A percentile compares a stretch with the other conserved stretches of the same genome.
Evolutionary conservation across 1,284 basidiomycete species (phyloP).

Genomic region (Cutaneotrichosporon cyanovorans): DNA sequence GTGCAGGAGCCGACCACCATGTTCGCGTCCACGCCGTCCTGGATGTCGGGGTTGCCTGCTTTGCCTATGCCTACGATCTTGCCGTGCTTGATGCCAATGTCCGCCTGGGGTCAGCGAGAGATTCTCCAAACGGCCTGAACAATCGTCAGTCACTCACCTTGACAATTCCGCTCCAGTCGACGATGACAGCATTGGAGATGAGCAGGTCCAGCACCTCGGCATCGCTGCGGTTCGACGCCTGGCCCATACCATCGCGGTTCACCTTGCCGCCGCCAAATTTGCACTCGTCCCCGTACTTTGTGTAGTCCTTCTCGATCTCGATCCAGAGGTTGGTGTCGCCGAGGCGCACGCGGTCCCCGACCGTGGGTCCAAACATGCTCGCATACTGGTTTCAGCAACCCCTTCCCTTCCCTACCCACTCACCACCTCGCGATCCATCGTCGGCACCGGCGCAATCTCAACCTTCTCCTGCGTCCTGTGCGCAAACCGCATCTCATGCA

Average conservation of each 20-base stretch:
- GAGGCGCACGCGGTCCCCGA: conserved; percentile 78
- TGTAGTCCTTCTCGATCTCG: conserved; percentile 78
- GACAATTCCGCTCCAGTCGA: conserved; percentile 93
- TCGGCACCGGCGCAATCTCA: conserved; percentile 20
- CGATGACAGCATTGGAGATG: conserved; percentile 87
- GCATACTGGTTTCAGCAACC: conserved; percentile 53
- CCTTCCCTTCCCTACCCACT: conserved; percentile 13
- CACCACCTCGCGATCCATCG: conserved; percentile 45
- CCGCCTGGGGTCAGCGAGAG: no score
- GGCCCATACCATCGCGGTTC: conserved; percentile 94
- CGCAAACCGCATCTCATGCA: conserved; percentile 34
- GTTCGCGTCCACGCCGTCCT: conserved; percentile 67
- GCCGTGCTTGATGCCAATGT: conserved; percentile 86
- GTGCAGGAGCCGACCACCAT: conserved; percentile 81
- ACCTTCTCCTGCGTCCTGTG: conserved; percentile 37
- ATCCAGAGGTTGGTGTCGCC: conserved; percentile 90
- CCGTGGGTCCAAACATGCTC: conserved; percentile 90
- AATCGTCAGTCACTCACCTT: conserved; percentile 53
- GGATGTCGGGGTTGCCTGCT: conserved; percentile 91
- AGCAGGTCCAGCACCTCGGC: conserved; percentile 75
- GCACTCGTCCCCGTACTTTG: conserved; percentile 73
- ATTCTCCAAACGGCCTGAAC: no score
- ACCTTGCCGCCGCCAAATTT: conserved; percentile 96
- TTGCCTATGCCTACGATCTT: conserved; percentile 85
- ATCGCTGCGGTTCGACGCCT: conserved; percentile 67